Evolutionary conservation across 371 early-diverging fungal genomes (phyloP).

Genomic region (Rhizopus arrhizus): DNA sequence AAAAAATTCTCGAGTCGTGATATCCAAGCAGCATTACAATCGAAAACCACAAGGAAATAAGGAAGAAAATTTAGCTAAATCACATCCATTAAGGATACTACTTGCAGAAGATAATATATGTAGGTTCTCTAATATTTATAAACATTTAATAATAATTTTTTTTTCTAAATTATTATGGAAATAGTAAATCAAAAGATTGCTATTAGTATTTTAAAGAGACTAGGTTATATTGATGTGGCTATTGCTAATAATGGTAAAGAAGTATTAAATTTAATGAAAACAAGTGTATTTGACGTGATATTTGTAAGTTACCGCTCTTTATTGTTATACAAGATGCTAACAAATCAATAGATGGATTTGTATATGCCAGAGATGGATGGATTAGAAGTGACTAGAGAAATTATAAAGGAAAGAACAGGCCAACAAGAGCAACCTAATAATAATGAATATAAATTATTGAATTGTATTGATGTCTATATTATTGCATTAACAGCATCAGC

Average conservation of each 20-base stretch:
- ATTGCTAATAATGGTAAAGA: constrained; percentile 62
- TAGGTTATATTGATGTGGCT: constrained; percentile 58
- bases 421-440: constrained; percentile 9
- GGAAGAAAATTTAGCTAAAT: constrained; percentile 45
- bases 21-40: constrained; percentile 31
- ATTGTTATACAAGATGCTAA: not conserved
- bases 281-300: constrained; percentile 48
- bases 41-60: constrained; percentile 29
- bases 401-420: constrained; percentile 34
- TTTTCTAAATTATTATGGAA: not conserved
- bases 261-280: constrained; percentile 48
- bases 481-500: constrained; percentile 67
- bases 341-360: constrained; percentile 44
- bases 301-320: constrained; percentile 35
- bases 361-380: constrained; percentile 62
- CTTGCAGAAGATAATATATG: constrained; percentile 56
- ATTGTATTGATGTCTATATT: constrained; percentile 55
- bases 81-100: constrained; percentile 45
- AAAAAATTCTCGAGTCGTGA: constrained; percentile 24
- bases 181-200: constrained; percentile 63
- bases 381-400: constrained; percentile 48
- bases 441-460: constrained; percentile 21
- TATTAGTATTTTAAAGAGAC: constrained; percentile 54
- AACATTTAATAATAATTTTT: not conserved
- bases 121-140: constrained; percentile 17